Percentiles rank a stretch among this genome's conserved stretches.
Evolutionary conservation across 129 eudicot species (phyloP).

Genomic region (Ambrosia artemisiifolia): DNA sequence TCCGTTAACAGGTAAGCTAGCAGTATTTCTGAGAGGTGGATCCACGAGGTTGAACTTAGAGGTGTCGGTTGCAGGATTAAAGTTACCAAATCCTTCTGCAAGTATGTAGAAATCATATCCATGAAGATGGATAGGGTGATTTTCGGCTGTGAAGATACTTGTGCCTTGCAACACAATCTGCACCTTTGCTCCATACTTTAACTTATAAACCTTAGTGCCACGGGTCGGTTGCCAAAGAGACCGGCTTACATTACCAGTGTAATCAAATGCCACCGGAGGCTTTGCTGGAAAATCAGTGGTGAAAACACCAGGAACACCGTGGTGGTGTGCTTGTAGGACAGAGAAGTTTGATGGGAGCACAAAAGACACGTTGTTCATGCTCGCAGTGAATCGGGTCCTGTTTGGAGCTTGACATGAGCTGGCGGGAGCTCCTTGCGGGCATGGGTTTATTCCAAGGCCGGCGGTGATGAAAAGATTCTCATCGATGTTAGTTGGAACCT

Average conservation of each 20-base stretch:
- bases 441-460: slow-evolving; percentile 66
- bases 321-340: slow-evolving; percentile 77
- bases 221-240: slow-evolving; percentile 73
- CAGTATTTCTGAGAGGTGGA: slow-evolving; percentile 89
- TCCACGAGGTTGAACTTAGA: slow-evolving; percentile 88
- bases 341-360: slow-evolving; percentile 79
- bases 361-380: slow-evolving; percentile 92
- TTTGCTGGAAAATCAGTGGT: slow-evolving; percentile 71
- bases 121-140: slow-evolving; percentile 97
- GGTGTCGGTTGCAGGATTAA: slow-evolving; percentile 63
- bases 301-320: slow-evolving; percentile 79
- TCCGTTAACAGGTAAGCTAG: slow-evolving; percentile 73
- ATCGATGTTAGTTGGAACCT: slow-evolving; percentile 69
- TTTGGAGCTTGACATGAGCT: slow-evolving; percentile 86
- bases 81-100: slow-evolving; percentile 93
- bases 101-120: slow-evolving; percentile 93
- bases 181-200: slow-evolving; percentile 75
- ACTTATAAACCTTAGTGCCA: slow-evolving; percentile 63
- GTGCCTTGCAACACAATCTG: slow-evolving; percentile 91
- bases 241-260: slow-evolving; percentile 82
- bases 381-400: slow-evolving; percentile 76
- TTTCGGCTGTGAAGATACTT: slow-evolving; percentile 73
- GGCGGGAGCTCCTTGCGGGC: slow-evolving; percentile 57
- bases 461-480: slow-evolving; percentile 71
- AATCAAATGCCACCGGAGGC: slow-evolving; percentile 79